Conservation (phyloP, 257 asterid genomes). For the Asclepias syriaca region DNA sequence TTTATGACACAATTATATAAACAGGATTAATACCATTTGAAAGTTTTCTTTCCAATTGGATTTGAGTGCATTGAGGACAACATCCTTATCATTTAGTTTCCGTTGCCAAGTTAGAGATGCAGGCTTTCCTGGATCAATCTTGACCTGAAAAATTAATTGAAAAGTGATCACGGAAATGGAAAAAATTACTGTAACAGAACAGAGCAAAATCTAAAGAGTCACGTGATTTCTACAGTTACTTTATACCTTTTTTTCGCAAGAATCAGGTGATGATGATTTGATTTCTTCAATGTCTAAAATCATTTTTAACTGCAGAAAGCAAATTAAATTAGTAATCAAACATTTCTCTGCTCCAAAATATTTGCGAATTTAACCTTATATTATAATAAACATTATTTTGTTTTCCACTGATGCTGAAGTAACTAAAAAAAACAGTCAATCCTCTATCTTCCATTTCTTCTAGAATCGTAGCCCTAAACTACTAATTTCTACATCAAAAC, state of each 20-base stretch:
- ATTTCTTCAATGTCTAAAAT: slow-evolving; percentile 34
- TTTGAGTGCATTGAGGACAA: slow-evolving; percentile 24
- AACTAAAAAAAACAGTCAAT: neutral
- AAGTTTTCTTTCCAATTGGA: slow-evolving; percentile 56
- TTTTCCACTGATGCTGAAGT: neutral
- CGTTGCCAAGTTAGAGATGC: slow-evolving; percentile 10
- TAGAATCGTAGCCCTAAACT: too few relatives aligned
- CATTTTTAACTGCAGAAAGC: slow-evolving; percentile 52
- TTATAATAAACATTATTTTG: too few relatives aligned
- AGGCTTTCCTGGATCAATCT: slow-evolving; percentile 4
- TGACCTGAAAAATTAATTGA: neutral
- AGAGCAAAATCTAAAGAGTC: neutral
- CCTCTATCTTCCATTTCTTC: too few relatives aligned
- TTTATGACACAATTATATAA: too few relatives aligned
- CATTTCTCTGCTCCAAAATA: neutral
- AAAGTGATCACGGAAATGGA: neutral
- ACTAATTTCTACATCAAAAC: too few relatives aligned
- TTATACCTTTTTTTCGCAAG: slow-evolving; percentile 38
- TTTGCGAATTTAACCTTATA: neutral
- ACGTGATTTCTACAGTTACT: neutral
- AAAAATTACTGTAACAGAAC: neutral
- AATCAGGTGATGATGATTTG: slow-evolving; percentile 30
- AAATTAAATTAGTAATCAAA: neutral
- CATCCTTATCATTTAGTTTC: neutral
- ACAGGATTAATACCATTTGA: slow-evolving; percentile 41